These are phyloP conservation scores for Calocera cornea DNA, from an alignment of 768 basidiomycete genomes.

Conservation along the genomic window DNA sequence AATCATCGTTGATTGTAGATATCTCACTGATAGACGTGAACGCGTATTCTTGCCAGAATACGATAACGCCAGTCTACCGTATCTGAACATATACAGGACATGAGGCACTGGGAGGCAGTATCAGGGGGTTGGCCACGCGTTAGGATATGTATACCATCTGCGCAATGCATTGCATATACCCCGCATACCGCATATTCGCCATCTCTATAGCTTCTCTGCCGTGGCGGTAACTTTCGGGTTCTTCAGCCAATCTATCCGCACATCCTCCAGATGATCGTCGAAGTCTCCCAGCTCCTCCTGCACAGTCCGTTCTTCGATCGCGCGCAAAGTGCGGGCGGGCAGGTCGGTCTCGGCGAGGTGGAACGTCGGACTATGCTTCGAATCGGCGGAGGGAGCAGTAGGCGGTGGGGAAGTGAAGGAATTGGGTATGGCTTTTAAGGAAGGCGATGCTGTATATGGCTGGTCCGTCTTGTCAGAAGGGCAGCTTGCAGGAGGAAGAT, in stretches of 20 bases:
- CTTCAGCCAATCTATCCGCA: slow-evolving; percentile 37
- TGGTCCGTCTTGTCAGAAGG: neutral
- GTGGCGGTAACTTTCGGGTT: slow-evolving; percentile 20
- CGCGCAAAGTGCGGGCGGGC: slow-evolving; percentile 35
- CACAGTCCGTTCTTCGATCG: slow-evolving; percentile 38
- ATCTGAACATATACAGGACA: slow-evolving; percentile 71
- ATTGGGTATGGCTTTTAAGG: neutral
- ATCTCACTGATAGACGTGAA: slow-evolving; percentile 62
- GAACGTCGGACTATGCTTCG: slow-evolving; percentile 29
- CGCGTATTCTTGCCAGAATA: slow-evolving; percentile 67
- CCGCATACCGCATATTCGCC: neutral
- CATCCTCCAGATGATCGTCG: slow-evolving; percentile 70
- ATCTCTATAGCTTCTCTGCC: neutral
- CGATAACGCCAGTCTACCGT: slow-evolving; percentile 57
- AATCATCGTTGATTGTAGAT: slow-evolving; percentile 34
- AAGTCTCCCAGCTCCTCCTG: slow-evolving; percentile 61
- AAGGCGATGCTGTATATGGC: neutral
- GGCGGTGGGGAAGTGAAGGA: slow-evolving; percentile 1
- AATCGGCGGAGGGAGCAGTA: slow-evolving; percentile 5
- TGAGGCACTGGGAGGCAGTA: slow-evolving; percentile 23
- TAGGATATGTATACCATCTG: neutral
- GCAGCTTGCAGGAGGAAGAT: neutral
- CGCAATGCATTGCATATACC: neutral
- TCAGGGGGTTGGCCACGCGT: neutral
- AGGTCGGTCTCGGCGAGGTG: slow-evolving; percentile 34